Evolutionary conservation across 2,329 filamentous ascomycete species (phyloP).

Genomic region (Fusarium sp.): DNA sequence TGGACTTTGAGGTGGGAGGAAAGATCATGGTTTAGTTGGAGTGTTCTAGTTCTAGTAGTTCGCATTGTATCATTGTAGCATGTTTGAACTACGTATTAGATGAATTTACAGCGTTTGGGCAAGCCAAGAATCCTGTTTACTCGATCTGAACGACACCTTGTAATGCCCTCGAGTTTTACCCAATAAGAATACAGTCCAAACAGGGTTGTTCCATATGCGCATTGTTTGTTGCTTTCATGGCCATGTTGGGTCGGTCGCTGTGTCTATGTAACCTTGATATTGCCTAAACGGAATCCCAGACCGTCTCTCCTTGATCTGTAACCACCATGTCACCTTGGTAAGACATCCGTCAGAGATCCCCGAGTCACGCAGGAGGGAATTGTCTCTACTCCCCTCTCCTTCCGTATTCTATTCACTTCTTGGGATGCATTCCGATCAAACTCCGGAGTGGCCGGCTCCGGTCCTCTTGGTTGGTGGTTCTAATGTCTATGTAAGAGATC

Average conservation of each 20-base stretch:
- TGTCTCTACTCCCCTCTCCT: not conserved
- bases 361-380: not conserved
- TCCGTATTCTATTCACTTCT: not conserved
- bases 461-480: not conserved
- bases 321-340: not conserved
- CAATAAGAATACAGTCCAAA: not conserved
- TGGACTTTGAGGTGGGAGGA: not conserved
- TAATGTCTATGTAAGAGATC: not conserved
- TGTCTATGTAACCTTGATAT: rapidly evolving
- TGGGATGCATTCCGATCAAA: not conserved
- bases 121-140: not conserved
- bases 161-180: not conserved
- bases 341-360: not conserved
- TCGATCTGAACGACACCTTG: no score
- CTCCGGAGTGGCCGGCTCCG: not conserved
- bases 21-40: not conserved
- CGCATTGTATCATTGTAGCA: not conserved
- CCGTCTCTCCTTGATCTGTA: not conserved
- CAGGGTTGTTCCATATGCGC: rapidly evolving
- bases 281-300: not conserved
- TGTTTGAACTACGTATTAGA: not conserved
- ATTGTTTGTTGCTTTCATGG: no score
- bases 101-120: not conserved
- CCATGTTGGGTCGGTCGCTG: not conserved
- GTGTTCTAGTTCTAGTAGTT: not conserved